Conservation (phyloP, 2,329 filamentous ascomycete genomes). For the Cytospora schulzeri region DNA sequence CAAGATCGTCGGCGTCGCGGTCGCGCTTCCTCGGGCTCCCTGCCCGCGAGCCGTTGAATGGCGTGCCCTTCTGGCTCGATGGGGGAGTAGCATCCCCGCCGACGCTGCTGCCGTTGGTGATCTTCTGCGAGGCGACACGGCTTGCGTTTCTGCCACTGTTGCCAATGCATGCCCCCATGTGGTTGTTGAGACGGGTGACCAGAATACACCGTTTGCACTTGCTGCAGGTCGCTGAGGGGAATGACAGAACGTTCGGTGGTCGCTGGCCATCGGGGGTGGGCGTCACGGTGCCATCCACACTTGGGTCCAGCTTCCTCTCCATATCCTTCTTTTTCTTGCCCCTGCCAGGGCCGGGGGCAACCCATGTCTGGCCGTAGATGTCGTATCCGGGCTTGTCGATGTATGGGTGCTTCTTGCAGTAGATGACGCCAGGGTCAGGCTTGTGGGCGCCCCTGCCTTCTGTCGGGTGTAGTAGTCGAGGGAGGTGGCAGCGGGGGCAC, state of each 20-base stretch:
- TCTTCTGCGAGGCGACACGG: constrained; percentile 63
- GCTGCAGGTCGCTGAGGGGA: constrained; percentile 67
- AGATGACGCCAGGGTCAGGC: constrained; percentile 68
- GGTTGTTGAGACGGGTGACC: constrained; percentile 66
- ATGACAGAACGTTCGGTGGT: constrained; percentile 63
- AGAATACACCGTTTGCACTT: constrained; percentile 68
- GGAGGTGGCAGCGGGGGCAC: constrained; percentile 74
- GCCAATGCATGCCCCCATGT: constrained; percentile 69
- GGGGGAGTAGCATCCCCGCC: constrained; percentile 61
- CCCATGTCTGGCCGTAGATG: constrained; percentile 82
- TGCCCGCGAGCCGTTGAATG: constrained; percentile 55
- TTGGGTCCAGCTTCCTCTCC: constrained; percentile 58
- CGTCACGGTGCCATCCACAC: constrained; percentile 43
- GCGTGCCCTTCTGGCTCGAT: constrained; percentile 65
- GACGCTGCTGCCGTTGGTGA: constrained; percentile 57
- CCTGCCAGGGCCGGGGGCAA: constrained; percentile 68
- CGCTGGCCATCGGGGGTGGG: constrained; percentile 52
- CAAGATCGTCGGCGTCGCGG: constrained; percentile 55
- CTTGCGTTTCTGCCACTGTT: constrained; percentile 66
- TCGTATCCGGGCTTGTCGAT: constrained; percentile 76
- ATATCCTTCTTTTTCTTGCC: constrained; percentile 82
- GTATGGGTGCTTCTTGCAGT: constrained; percentile 80
- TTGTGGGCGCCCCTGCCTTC: constrained; percentile 68
- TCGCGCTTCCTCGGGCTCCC: constrained; percentile 59
- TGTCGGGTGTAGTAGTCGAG: constrained; percentile 71